Base-by-base conservation (phyloP, 176 grass and related monocot genomes). In the Tuctoria greenei region DNA sequence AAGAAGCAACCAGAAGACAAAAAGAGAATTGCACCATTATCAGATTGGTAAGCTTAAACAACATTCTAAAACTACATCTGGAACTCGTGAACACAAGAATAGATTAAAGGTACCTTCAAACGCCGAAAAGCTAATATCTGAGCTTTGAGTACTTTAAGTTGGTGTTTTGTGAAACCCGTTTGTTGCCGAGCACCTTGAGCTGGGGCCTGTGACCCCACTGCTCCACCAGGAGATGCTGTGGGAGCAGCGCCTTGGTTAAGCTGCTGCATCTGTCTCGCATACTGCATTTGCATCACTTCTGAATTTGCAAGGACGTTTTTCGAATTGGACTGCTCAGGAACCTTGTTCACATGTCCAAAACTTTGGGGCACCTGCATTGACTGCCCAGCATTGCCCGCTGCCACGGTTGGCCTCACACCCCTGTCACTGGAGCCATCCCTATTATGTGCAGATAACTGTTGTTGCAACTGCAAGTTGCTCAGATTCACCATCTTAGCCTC, bases 121-220 rank as follows among this genome's bases (percentile, higher is more conserved):
- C 92, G 92, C 74, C 89, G 90, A 77, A 99, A 99, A 79, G 96
- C 96, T 92, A 99, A 85, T 82, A 99, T 99, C 70, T 99, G 96
- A 60, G 96, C 92, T 88, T 99, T 99, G 60, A 99, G 96, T 17
- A 90, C 83, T 85, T 90, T 83, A 95, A 99, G 96, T 58, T 99
- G 96, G 63, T 95, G 83, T 80, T 95, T 99, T 0, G 96, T 95
- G 69, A 99, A 99, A 49, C 85, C 81, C 40, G 45, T 70, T 71
- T 80, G 85, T 18, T 66, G 25, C 47, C 52, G 79, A 62, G 39
- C 76, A 77, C 66, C 72, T 72, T 85, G 75, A 51, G 63, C 72
- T 81, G 88, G 26, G 73, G 82, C 17, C 80, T 85, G 73, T 11
- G 73, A 46, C 56, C 80, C 77, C 63, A 73, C 57, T 64, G 87